Percentiles rank a stretch among this genome's conserved stretches.
phyloP scores from a whole-genome alignment of 2,329 filamentous ascomycete genomes.

The Monilinia polystroma region DNA sequence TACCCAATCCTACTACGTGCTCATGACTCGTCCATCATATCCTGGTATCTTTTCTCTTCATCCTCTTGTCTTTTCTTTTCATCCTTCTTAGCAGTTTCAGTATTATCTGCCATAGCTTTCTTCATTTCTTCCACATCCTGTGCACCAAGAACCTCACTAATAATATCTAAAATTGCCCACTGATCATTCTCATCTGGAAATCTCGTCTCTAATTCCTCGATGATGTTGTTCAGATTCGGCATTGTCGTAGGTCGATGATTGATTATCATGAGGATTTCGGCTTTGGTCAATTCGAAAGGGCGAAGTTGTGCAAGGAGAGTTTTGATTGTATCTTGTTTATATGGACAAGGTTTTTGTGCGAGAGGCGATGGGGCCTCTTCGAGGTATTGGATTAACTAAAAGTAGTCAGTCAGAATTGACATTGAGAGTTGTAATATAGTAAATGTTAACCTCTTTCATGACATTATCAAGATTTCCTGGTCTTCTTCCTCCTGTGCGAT shows the following conservation, averaged over 20 bases:
- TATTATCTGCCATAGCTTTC: slow-evolving; percentile 18
- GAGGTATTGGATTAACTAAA: slow-evolving; percentile 61
- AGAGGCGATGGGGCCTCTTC: slow-evolving; percentile 55
- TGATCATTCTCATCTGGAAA: slow-evolving; percentile 58
- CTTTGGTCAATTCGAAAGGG: slow-evolving; percentile 62
- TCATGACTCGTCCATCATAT: slow-evolving; percentile 8
- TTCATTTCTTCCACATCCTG: slow-evolving; percentile 34
- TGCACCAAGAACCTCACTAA: slow-evolving; percentile 56
- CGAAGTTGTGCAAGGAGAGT: slow-evolving; percentile 55
- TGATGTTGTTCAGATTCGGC: slow-evolving; percentile 58
- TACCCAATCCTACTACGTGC: not conserved
- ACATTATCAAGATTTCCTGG: slow-evolving; percentile 45
- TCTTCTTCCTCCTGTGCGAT: slow-evolving; percentile 21
- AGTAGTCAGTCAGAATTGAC: not conserved
- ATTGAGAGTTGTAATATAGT: not conserved
- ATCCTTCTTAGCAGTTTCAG: slow-evolving; percentile 7
- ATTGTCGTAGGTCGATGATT: slow-evolving; percentile 61
- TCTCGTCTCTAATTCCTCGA: slow-evolving; percentile 64
- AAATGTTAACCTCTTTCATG: slow-evolving; percentile 58
- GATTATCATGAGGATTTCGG: slow-evolving; percentile 66
- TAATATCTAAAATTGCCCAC: slow-evolving; percentile 54
- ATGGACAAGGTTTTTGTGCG: slow-evolving; percentile 43
- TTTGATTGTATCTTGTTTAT: slow-evolving; percentile 52
- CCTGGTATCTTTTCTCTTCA: slow-evolving; percentile 2
- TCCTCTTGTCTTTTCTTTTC: slow-evolving; percentile 13